Conservation (phyloP, 345 rosid species). For the Syzygium oleosum region DNA sequence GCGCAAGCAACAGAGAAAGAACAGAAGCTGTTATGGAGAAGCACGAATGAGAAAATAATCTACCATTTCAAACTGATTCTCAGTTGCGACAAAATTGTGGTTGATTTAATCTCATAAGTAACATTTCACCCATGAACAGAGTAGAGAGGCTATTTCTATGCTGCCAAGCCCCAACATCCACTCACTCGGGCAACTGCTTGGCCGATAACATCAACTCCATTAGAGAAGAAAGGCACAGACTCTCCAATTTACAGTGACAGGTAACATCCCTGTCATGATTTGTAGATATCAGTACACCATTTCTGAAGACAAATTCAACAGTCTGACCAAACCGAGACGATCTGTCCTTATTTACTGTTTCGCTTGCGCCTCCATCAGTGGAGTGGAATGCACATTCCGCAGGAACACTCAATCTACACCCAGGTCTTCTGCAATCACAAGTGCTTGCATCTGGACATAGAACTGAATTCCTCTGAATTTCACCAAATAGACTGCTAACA, state of each 20-base stretch:
- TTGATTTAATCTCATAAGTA: background rate
- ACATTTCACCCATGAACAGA: background rate
- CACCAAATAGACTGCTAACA: conserved; percentile 14
- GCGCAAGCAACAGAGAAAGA: background rate
- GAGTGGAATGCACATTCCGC: conserved; percentile 57
- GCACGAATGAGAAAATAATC: background rate
- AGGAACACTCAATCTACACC: conserved; percentile 13
- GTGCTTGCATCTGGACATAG: conserved; percentile 10
- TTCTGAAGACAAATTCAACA: conserved; percentile 47
- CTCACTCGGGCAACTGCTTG: conserved; percentile 45
- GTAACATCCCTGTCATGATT: conserved; percentile 14
- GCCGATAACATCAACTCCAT: conserved; percentile 39
- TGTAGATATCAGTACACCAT: conserved; percentile 58
- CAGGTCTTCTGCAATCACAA: conserved; percentile 38
- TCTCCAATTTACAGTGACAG: conserved; percentile 69
- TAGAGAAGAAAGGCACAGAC: conserved; percentile 69
- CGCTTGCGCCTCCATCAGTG: conserved; percentile 9
- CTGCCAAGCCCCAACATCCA: background rate
- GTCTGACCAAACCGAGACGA: conserved; percentile 18
- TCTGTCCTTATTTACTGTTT: conserved; percentile 10
- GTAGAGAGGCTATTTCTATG: background rate
- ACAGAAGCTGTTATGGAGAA: background rate
- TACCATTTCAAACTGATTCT: background rate
- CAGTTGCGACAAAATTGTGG: background rate
- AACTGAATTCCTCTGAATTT: conserved; percentile 11